Evolutionary conservation across 768 basidiomycete species (phyloP), one percentile per base, ranked within the genome.

Genomic region (Calvatia gigantea): DNA sequence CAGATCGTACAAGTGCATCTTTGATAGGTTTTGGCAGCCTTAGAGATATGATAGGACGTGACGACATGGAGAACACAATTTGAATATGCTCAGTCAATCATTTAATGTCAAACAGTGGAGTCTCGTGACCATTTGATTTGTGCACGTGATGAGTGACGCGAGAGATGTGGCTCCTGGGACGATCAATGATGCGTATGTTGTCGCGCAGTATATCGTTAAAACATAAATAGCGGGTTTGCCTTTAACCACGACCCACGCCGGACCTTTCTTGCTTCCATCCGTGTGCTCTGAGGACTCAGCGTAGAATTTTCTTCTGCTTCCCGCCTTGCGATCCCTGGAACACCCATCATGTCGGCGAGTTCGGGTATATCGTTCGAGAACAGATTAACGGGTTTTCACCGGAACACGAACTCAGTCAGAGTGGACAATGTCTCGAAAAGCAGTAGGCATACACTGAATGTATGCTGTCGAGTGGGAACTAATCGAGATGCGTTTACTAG

Each of bases 361-460:
- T 74, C 73, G 65, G 59, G 51, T 67, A 71, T 48, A 14, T 11
- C 33, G 19, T 39, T 47, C 43, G 54, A 49, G 28, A 39, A 48
- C 29, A 29, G 35, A 14, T 31, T 47, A 19, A 14, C 29, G 19
- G 38, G 45, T 29, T 52, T 48, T 31, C 29, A 52, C 31, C 43
- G 54, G 32, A 53, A 48, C 37, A 72, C 72, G 43, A 74, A 77
- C 54, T 64, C 80, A 25, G 74, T 85, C 37, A 75, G 73, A 61
- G 73, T 82, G 42, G 79, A 80, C 52, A 82, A 78, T 58, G 71
- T 79, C 37, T 70, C 76, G 44, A 65, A 67, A 56, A 65, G 71
- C 51, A 70, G 79, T 77, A 54, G 39, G 67, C 15, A 27, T 28
- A 6, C 11, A 25, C 42, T 21, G 11, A 5, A 48, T 54, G 27